Percentiles rank a stretch among this genome's conserved stretches.
phyloP scores from a whole-genome alignment of 2,329 filamentous ascomycete genomes.

The Trichoderma sp. region DNA sequence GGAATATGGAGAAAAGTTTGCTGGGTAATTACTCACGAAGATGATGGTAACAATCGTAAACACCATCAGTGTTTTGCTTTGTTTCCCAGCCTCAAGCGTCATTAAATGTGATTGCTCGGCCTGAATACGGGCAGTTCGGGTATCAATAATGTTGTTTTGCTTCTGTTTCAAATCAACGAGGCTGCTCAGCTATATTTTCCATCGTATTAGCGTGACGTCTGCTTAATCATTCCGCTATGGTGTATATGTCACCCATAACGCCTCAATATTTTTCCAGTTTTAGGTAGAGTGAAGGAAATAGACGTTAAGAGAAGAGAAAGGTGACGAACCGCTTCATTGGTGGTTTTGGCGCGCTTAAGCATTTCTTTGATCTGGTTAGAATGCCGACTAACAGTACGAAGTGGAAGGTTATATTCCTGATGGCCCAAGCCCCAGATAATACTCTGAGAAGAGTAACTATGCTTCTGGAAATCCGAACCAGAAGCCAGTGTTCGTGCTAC shows the following conservation, averaged over 20 bases:
- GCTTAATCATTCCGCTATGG: neutral
- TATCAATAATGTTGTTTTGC: neutral
- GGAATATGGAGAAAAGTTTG: accelerated
- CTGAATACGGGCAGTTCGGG: neutral
- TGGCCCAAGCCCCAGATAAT: neutral
- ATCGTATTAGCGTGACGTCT: neutral
- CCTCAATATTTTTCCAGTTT: neutral
- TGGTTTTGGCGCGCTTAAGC: neutral
- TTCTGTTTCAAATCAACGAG: neutral
- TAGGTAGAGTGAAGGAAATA: neutral
- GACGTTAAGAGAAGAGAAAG: neutral
- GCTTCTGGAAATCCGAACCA: neutral
- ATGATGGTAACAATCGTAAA: neutral
- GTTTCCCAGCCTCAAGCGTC: neutral
- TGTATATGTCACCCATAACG: neutral
- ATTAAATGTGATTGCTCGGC: neutral
- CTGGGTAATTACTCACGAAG: neutral
- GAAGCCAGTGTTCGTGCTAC: no score
- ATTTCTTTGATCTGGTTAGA: neutral
- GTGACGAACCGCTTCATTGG: neutral
- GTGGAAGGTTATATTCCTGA: neutral
- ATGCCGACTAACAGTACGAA: neutral
- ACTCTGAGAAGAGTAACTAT: neutral
- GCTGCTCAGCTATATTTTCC: neutral
- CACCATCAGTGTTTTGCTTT: neutral